phyloP scores from a whole-genome alignment of 768 basidiomycete species.

The Phanerochaete carnosa region DNA sequence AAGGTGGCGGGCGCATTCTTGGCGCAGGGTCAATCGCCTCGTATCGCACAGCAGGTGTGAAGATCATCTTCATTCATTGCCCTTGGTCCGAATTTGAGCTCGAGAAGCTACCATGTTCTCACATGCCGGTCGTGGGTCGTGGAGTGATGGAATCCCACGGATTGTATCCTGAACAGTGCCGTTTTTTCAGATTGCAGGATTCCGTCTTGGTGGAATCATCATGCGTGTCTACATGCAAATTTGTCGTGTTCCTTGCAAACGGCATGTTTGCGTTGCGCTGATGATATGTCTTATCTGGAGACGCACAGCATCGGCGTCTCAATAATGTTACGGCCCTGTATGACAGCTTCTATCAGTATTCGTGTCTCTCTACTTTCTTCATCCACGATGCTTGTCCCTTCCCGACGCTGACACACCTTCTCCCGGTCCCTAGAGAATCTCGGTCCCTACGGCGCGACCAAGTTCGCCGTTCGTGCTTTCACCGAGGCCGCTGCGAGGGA shows the following conservation, averaged over 20 bases:
- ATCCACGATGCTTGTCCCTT: not conserved
- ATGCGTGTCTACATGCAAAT: no score
- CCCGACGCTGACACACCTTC: not conserved
- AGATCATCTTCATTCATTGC: not conserved
- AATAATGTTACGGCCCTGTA: not conserved
- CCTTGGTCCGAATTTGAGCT: not conserved
- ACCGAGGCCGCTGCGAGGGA: conserved; percentile 31
- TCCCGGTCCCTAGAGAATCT: conserved; percentile 20
- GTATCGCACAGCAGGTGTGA: conserved; percentile 26
- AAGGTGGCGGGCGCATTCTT: conserved; percentile 28
- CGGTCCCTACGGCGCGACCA: conserved; percentile 29
- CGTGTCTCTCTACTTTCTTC: not conserved
- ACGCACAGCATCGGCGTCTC: not conserved
- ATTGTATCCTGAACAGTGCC: no score
- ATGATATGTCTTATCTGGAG: not conserved
- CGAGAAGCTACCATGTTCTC: not conserved
- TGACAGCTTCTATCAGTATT: not conserved
- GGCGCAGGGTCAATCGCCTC: conserved; percentile 30
- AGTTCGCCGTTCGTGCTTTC: conserved; percentile 32
- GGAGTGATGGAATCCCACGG: no score
- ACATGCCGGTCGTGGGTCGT: not conserved
- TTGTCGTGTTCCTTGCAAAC: no score
- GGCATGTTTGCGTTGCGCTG: no score
- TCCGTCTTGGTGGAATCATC: no score
- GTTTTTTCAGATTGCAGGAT: no score